Evolutionary conservation across 192 early-diverging fungal genomes (phyloP).

Genomic region (Entomortierella lignicola): DNA sequence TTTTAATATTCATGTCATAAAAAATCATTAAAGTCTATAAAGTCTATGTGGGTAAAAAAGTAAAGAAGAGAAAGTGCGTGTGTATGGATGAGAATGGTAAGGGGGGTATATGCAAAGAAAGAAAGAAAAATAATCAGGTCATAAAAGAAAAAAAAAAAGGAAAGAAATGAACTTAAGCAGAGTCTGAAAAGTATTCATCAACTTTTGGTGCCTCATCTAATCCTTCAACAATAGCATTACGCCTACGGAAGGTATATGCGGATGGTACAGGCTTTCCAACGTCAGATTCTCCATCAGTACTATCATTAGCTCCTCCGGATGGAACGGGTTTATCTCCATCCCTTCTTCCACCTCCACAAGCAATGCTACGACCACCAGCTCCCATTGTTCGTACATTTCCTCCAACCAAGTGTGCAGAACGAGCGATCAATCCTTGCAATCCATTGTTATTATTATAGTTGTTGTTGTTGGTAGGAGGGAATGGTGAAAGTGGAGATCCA

Average conservation of each 20-base stretch:
- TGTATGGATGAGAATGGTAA: too few species aligned
- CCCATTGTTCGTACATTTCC: conserved; percentile 11
- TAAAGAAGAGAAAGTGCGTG: too few species aligned
- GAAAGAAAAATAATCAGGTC: too few species aligned
- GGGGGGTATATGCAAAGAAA: too few species aligned
- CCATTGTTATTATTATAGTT: not conserved
- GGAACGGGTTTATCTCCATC: too few species aligned
- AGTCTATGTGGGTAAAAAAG: too few species aligned
- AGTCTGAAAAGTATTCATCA: conserved; percentile 28
- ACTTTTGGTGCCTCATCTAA: conserved; percentile 46
- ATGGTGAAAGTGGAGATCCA: conserved; percentile 14
- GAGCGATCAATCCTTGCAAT: not conserved
- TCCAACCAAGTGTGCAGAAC: not conserved
- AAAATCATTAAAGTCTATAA: too few species aligned
- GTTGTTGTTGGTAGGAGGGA: not conserved
- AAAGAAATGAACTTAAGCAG: conserved; percentile 4
- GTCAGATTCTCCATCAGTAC: not conserved
- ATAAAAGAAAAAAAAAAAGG: not conserved
- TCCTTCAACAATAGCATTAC: conserved; percentile 49
- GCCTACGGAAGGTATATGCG: conserved; percentile 47
- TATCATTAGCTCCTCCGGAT: not conserved
- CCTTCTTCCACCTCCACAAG: conserved; percentile 3
- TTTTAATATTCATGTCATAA: too few species aligned
- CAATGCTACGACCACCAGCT: not conserved
- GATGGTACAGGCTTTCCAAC: conserved; percentile 15